A percentile compares a stretch with the other conserved stretches of the same genome.
phyloP scores from a whole-genome alignment of 169 alveolate genomes.

The Plasmodium ovale region DNA sequence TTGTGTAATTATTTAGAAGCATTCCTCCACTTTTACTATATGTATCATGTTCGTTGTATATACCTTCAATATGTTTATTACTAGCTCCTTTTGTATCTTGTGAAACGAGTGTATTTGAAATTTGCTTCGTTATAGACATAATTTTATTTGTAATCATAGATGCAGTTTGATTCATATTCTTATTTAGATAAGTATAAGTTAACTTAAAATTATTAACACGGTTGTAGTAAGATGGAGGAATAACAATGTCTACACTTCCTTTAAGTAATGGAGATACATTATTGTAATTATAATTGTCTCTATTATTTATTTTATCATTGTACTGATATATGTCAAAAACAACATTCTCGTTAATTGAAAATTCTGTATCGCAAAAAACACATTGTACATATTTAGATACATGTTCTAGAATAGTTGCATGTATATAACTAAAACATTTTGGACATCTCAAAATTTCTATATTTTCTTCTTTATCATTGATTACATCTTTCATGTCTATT shows the following conservation, averaged over 20 bases:
- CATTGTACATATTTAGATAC: conserved; percentile 71
- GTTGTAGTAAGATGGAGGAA: conserved; percentile 79
- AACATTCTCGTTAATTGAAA: conserved; percentile 76
- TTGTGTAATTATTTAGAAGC: background rate
- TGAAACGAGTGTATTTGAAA: conserved; percentile 43
- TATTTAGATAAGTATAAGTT: conserved; percentile 42
- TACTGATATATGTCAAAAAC: conserved; percentile 56
- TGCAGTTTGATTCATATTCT: conserved; percentile 62
- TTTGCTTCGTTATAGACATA: conserved; percentile 62
- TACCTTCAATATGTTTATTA: background rate
- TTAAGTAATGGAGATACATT: conserved; percentile 76
- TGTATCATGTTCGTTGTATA: background rate
- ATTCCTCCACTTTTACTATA: background rate
- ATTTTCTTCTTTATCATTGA: conserved; percentile 76
- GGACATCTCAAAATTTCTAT: conserved; percentile 83
- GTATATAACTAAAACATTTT: conserved; percentile 81
- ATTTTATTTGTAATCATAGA: conserved; percentile 71
- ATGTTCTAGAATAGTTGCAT: conserved; percentile 80
- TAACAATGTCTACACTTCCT: conserved; percentile 83
- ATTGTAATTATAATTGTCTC: conserved; percentile 7
- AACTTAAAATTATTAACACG: conserved; percentile 31
- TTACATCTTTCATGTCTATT: conserved; percentile 78
- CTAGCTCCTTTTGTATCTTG: conserved; percentile 16
- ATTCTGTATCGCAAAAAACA: conserved; percentile 81
- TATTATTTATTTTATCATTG: conserved; percentile 48